Conservation (phyloP, 306 rosid genomes). For the Carpinus viminea region DNA sequence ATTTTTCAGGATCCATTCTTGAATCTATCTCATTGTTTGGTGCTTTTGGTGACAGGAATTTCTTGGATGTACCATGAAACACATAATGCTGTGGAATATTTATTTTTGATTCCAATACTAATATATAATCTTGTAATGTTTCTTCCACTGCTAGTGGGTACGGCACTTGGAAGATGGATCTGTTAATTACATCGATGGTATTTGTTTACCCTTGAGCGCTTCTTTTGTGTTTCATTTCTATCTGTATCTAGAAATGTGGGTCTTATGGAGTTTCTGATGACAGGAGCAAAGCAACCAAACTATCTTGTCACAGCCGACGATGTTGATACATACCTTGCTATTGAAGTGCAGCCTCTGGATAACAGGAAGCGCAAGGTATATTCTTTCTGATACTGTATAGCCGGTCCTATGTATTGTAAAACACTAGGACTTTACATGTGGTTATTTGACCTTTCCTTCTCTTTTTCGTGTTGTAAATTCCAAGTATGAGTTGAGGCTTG, state of each 20-base stretch:
- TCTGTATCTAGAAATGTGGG: conserved; percentile 23
- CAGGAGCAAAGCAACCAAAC: conserved; percentile 95
- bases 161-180: conserved; percentile 94
- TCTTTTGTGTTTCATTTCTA: conserved; percentile 17
- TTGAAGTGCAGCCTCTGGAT: conserved; percentile 95
- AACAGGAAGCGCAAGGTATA: conserved; percentile 90
- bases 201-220: conserved; percentile 11
- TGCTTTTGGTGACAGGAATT: conserved; percentile 6
- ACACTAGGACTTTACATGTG: neutral
- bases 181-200: conserved; percentile 84
- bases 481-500: neutral
- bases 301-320: conserved; percentile 89
- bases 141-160: conserved; percentile 70
- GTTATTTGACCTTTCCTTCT: neutral
- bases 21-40: conserved; percentile 19
- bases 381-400: conserved; percentile 11
- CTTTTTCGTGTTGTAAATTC: neutral
- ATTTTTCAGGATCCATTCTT: conserved; percentile 25
- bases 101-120: conserved; percentile 24
- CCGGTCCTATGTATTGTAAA: conserved; percentile 6
- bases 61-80: conserved; percentile 2
- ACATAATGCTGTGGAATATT: neutral
- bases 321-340: conserved; percentile 82
- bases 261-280: conserved; percentile 30
- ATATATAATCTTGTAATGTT: conserved; percentile 22